Percentiles rank a stretch among this genome's conserved stretches.
Conservation (phyloP, 768 basidiomycete genomes). For the Lentinula guzmanii region DNA sequence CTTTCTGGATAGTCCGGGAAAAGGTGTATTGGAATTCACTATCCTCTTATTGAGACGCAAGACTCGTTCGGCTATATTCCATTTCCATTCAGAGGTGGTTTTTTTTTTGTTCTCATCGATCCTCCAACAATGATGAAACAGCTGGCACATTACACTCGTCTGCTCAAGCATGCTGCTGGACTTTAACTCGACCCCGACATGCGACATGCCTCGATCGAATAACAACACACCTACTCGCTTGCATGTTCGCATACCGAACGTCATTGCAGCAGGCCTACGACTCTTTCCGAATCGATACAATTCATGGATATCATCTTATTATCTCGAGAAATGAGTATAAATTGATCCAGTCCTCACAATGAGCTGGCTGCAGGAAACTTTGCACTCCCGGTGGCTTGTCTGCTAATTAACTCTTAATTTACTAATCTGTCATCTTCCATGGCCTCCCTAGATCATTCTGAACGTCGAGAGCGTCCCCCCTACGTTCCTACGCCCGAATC, state of each 20-base stretch:
- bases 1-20: not conserved
- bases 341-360: not conserved
- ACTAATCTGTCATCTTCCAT: not conserved
- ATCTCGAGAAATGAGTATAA: not conserved
- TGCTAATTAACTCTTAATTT: not conserved
- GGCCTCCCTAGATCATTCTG: not conserved
- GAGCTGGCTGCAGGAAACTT: not conserved
- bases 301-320: not conserved
- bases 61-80: not conserved
- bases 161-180: not conserved
- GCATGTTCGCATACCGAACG: not conserved
- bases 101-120: not conserved
- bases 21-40: not conserved
- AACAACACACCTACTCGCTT: not conserved
- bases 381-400: not conserved
- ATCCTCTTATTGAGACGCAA: not conserved
- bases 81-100: not conserved
- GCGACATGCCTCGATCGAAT: conserved; percentile 5
- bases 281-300: not conserved
- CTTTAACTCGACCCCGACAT: not conserved
- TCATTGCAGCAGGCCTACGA: not conserved
- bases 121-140: not conserved
- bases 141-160: not conserved
- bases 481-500: not conserved
- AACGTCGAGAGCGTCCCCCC: not conserved